Evolutionary conservation across 2,329 filamentous ascomycete species (phyloP).

Genomic region (Cladophialophora carrionii): DNA sequence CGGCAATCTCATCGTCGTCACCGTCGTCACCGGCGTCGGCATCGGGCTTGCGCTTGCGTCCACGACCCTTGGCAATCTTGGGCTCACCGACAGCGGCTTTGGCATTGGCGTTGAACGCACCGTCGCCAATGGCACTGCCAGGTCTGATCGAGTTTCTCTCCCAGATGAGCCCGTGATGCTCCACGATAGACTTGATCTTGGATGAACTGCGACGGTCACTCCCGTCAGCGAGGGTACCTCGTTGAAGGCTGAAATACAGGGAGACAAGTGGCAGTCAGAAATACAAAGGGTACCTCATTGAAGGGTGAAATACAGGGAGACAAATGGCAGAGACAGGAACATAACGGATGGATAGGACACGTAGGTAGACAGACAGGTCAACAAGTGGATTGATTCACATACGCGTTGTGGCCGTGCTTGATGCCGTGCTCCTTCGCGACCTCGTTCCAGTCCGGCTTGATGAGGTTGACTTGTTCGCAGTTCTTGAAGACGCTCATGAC

Average conservation of each 20-base stretch:
- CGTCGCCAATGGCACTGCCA: neutral
- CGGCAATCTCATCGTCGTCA: neutral
- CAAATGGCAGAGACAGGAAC: neutral
- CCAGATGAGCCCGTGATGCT: slow-evolving; percentile 10
- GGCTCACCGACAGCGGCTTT: neutral
- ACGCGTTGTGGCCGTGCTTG: slow-evolving; percentile 30
- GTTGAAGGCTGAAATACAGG: neutral
- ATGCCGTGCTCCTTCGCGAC: slow-evolving; percentile 32
- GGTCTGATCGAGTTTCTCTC: slow-evolving; percentile 1
- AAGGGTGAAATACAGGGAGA: too few species aligned
- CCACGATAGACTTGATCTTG: slow-evolving; percentile 17
- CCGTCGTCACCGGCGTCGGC: neutral
- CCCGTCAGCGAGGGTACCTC: neutral
- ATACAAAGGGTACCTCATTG: too few species aligned
- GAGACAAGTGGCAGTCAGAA: neutral
- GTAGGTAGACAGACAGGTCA: neutral
- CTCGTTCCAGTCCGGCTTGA: slow-evolving; percentile 30
- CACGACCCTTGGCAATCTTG: neutral
- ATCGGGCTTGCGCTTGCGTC: slow-evolving; percentile 8
- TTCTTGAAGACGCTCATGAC: slow-evolving; percentile 29
- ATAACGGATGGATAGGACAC: neutral
- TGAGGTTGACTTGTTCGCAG: slow-evolving; percentile 11
- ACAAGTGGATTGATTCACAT: slow-evolving; percentile 7
- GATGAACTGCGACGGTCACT: neutral
- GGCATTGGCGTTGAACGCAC: neutral